phyloP scores from a whole-genome alignment of 2,329 filamentous ascomycete species.

The Raffaelea ambrosiae region DNA sequence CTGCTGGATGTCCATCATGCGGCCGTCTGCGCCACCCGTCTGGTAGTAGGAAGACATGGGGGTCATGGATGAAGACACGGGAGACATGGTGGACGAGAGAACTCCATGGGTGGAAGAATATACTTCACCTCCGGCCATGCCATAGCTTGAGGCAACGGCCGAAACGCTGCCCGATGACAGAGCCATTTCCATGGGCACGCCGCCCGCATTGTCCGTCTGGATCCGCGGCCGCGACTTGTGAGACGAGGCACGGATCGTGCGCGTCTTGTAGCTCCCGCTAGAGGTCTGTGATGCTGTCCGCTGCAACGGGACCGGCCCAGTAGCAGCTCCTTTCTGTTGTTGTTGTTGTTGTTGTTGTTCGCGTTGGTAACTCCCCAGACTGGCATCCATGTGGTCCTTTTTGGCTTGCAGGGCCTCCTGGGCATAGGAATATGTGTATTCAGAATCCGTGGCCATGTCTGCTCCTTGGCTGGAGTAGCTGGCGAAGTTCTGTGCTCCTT shows the following conservation, averaged over 20 bases:
- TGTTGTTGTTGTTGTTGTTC: neutral
- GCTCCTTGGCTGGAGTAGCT: slow-evolving; percentile 42
- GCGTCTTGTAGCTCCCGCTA: slow-evolving; percentile 34
- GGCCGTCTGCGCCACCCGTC: slow-evolving; percentile 21
- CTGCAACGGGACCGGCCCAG: slow-evolving; percentile 34
- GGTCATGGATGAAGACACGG: slow-evolving; percentile 23
- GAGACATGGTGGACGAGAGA: slow-evolving; percentile 10
- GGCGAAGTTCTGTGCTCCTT: slow-evolving; percentile 53
- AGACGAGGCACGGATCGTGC: slow-evolving; percentile 31
- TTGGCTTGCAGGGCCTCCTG: slow-evolving; percentile 44
- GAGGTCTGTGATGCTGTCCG: slow-evolving; percentile 35
- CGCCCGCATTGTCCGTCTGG: slow-evolving; percentile 27
- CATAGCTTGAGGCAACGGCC: slow-evolving; percentile 24
- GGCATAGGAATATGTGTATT: slow-evolving; percentile 16
- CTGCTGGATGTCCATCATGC: slow-evolving; percentile 41
- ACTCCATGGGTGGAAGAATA: neutral
- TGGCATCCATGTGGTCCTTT: slow-evolving; percentile 25
- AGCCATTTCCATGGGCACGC: neutral
- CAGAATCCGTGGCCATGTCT: slow-evolving; percentile 40
- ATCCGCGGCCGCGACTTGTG: slow-evolving; percentile 34
- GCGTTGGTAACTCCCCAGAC: slow-evolving; percentile 1
- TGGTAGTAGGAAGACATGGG: slow-evolving; percentile 18
- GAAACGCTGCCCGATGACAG: slow-evolving; percentile 15
- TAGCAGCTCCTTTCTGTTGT: slow-evolving; percentile 37
- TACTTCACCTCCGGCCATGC: slow-evolving; percentile 41